These are phyloP conservation scores for Warburgia ugandensis DNA, from an alignment of 164 flowering plant genomes.

Conservation along the genomic window DNA sequence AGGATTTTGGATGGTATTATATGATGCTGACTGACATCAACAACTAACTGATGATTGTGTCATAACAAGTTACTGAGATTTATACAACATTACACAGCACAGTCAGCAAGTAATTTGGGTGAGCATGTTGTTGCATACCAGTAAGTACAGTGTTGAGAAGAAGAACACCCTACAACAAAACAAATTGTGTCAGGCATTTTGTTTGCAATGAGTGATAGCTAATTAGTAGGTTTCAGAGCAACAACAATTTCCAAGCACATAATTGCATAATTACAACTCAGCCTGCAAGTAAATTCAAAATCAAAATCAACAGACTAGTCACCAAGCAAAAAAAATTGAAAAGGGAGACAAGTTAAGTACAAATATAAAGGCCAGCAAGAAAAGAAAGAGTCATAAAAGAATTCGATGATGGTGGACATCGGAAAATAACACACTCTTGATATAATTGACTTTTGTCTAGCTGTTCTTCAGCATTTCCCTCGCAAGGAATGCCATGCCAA, in stretches of 20 bases:
- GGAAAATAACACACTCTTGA: too few relatives aligned
- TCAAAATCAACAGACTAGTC: too few relatives aligned
- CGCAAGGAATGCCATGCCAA: too few relatives aligned
- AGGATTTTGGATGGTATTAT: background rate
- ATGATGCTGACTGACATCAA: background rate
- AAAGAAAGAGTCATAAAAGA: too few relatives aligned
- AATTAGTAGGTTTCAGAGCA: background rate
- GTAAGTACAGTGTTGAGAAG: conserved; percentile 93
- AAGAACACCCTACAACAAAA: conserved; percentile 64
- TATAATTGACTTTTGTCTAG: too few relatives aligned
- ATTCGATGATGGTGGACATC: too few relatives aligned
- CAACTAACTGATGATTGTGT: background rate
- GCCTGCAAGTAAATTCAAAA: too few relatives aligned
- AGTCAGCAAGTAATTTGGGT: background rate
- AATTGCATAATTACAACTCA: too few relatives aligned
- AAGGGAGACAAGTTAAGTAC: too few relatives aligned
- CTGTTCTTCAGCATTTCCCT: too few relatives aligned
- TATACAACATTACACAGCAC: background rate
- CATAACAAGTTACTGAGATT: background rate
- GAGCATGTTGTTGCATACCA: conserved; percentile 37
- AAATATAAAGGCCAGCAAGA: too few relatives aligned
- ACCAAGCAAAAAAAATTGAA: too few relatives aligned
- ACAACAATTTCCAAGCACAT: background rate
- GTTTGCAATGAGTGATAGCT: background rate
- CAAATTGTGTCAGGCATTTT: background rate